Base-by-base conservation (phyloP, 192 early-diverging fungal species). In the Linnemannia exigua region DNA sequence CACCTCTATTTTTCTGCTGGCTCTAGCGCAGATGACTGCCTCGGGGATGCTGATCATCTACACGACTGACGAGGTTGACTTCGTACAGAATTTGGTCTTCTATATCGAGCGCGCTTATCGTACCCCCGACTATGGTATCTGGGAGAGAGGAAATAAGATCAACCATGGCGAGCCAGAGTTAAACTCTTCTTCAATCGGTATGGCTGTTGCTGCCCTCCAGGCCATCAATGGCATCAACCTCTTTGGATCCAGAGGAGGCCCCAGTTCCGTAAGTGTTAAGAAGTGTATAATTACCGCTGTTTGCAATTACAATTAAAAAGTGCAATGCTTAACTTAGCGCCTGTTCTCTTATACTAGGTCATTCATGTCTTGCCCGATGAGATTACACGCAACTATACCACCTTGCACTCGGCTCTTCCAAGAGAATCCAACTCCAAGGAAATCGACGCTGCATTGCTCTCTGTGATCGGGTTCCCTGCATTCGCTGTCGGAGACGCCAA, bases 111-210 rank as follows among this genome's bases (percentile, higher is more conserved):
- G 95, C 44, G 88, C 90, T 7, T 96, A 95, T 82, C 92, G 94
- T 74, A 96, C 95, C 12, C 95, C 95, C 0, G 96, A 97, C 68
- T 96, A 94, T 84, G 96, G 96, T 74, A 93, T 95, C 54, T 97
- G 96, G 96, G 96, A 97, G 75, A 88, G 96, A 50, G 96, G 96
- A 74, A 93, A 96, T 80, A 97, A 97, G 82, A 91, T 91, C 61
- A 97, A 97, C 87, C 94, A 96, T 79, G 96, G 96, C 28, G 82
- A 92, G 46, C 94, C 95, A 28, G 96, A 97, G 88, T 81, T 97
- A 76, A 97, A 97, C 73, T 96, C 94, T 1, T 96, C 95, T 0
- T 94, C 92, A 46, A 96, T 97, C 54, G 96, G 96, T 67, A 97
- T 97, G 93, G 96, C 91, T 7, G 93, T 95, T 2, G 95, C 95